Percentiles rank a stretch among this genome's conserved stretches.
Conservation (phyloP, 73 alveolate species). For the Symbiodinium pilosum region DNA sequence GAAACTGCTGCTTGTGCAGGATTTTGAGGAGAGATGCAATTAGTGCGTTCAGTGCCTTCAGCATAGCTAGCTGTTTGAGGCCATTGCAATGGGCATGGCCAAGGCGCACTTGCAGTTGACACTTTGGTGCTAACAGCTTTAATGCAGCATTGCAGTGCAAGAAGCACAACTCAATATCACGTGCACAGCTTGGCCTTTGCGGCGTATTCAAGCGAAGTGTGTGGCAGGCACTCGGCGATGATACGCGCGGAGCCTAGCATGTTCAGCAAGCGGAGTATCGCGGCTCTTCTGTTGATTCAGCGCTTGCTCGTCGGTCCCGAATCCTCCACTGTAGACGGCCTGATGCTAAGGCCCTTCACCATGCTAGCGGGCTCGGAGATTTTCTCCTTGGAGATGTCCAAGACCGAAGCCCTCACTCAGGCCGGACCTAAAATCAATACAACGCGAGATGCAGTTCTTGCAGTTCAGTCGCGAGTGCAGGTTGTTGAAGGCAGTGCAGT, state of each 20-base stretch:
- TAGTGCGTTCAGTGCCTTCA: too few relatives aligned
- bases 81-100: slow-evolving; percentile 99
- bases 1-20: slow-evolving; percentile 55
- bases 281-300: background rate
- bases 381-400: slow-evolving; percentile 99
- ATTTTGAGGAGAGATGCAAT: slow-evolving; percentile 62
- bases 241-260: slow-evolving; percentile 37
- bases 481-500: too few relatives aligned
- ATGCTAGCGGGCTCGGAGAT: slow-evolving; percentile 99
- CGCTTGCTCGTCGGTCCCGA: too few relatives aligned
- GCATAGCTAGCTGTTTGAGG: too few relatives aligned
- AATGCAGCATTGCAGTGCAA: background rate
- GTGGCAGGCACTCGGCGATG: slow-evolving; percentile 79
- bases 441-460: background rate
- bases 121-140: background rate
- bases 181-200: background rate
- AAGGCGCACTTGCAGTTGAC: slow-evolving; percentile 95
- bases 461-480: background rate
- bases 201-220: background rate
- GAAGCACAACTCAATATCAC: background rate
- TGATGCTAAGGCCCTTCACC: slow-evolving; percentile 97
- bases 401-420: slow-evolving; percentile 99
- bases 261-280: background rate
- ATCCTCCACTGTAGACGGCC: background rate
- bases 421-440: background rate